Evolutionary conservation across 371 early-diverging fungal species (phyloP).

Genomic region (Parasitella parasitica): DNA sequence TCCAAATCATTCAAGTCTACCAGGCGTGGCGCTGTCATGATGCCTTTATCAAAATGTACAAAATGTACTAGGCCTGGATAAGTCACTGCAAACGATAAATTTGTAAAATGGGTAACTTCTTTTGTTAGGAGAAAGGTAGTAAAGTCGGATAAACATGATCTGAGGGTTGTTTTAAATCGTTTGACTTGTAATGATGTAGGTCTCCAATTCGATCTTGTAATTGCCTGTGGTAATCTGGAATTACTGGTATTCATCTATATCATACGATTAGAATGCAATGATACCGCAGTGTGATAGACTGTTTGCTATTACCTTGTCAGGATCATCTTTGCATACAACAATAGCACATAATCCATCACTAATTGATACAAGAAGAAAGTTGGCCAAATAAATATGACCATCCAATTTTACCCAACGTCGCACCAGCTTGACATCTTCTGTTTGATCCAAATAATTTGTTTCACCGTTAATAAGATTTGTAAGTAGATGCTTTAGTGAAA

Average conservation of each 20-base stretch:
- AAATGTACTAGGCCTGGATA: constrained; percentile 54
- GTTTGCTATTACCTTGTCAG: constrained; percentile 9
- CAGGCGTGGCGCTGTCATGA: constrained; percentile 31
- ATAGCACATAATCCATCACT: constrained; percentile 29
- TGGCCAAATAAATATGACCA: constrained; percentile 19
- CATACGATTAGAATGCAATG: too few species aligned
- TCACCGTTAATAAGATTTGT: constrained; percentile 28
- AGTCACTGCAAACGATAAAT: constrained; percentile 36
- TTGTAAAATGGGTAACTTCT: constrained; percentile 48
- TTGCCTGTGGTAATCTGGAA: not conserved
- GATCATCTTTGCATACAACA: constrained; percentile 33
- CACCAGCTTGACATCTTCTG: constrained; percentile 32
- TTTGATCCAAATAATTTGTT: constrained; percentile 21
- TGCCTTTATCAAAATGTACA: constrained; percentile 34
- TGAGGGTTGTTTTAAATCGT: constrained; percentile 23
- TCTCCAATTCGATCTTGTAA: constrained; percentile 12
- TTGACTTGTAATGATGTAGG: constrained; percentile 23
- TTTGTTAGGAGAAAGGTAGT: constrained; percentile 41
- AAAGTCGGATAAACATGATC: constrained; percentile 33
- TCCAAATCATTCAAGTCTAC: constrained; percentile 39
- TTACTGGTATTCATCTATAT: not conserved
- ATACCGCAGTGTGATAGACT: not conserved
- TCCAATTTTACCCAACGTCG: constrained; percentile 32
- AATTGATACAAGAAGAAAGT: constrained; percentile 21
- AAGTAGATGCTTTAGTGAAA: constrained; percentile 24